Percentiles rank a stretch among this genome's conserved stretches.
phyloP scores from a whole-genome alignment of 345 rosid genomes.

The Camelina sativa region DNA sequence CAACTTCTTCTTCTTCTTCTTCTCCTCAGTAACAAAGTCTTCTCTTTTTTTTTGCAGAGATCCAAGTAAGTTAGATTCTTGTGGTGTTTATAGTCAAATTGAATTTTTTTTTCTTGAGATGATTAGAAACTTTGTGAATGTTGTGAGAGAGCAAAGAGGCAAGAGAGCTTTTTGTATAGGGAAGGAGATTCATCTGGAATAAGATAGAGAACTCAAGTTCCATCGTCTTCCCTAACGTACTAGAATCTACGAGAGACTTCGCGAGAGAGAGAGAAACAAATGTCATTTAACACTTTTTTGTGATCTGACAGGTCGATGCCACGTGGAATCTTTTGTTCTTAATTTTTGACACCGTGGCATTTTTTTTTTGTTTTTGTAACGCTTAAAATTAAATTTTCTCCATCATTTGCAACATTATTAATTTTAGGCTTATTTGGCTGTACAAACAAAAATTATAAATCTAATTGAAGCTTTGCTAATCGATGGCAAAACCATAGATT shows the following conservation, averaged over 20 bases:
- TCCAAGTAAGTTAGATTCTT: not conserved
- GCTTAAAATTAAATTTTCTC: not conserved
- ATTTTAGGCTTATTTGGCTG: too few relatives aligned
- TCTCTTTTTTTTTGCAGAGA: not conserved
- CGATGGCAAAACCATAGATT: not conserved
- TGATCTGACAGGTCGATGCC: not conserved
- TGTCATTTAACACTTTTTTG: not conserved
- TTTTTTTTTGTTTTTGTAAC: not conserved
- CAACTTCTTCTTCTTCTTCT: not conserved
- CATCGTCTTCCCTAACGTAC: not conserved
- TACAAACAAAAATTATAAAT: not conserved
- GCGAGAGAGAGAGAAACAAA: not conserved
- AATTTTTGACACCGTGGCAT: slow-evolving; percentile 9
- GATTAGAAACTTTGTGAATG: slow-evolving; percentile 27
- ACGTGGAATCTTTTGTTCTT: slow-evolving; percentile 9
- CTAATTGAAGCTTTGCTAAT: slow-evolving; percentile 10
- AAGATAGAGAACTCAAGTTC: slow-evolving; percentile 22
- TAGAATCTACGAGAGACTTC: slow-evolving; percentile 34
- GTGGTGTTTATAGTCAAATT: too few relatives aligned
- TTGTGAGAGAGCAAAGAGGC: slow-evolving; percentile 18
- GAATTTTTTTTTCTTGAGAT: not conserved
- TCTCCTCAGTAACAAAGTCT: not conserved
- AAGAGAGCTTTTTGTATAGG: slow-evolving; percentile 17
- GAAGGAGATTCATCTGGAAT: slow-evolving; percentile 35
- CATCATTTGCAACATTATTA: not conserved